phyloP scores from a whole-genome alignment of 768 basidiomycete genomes.

The Boletus reticulatus region DNA sequence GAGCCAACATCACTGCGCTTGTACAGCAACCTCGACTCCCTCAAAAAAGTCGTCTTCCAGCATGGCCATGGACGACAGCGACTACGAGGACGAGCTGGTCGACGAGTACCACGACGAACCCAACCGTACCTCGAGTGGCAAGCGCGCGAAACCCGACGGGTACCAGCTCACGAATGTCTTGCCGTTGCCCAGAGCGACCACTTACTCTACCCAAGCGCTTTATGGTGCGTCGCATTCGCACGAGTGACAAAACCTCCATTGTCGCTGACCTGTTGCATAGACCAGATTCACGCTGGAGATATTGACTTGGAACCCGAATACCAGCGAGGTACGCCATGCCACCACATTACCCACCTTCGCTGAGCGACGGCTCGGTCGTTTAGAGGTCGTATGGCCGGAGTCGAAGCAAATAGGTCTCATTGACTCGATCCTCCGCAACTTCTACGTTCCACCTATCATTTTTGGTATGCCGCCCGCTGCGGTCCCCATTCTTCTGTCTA shows the following conservation, averaged over 20 bases:
- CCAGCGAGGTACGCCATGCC: conserved; percentile 56
- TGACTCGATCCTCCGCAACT: conserved; percentile 77
- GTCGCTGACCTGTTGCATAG: conserved; percentile 32
- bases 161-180: conserved; percentile 44
- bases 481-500: background rate
- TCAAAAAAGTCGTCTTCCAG: background rate
- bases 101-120: conserved; percentile 20
- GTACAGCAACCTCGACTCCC: conserved; percentile 6
- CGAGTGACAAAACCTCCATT: no score
- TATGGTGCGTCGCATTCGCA: conserved; percentile 39
- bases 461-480: conserved; percentile 46
- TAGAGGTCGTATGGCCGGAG: conserved; percentile 81
- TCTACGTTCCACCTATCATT: conserved; percentile 77
- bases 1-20: background rate
- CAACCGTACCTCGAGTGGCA: background rate
- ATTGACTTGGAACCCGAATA: conserved; percentile 77
- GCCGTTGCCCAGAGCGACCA: conserved; percentile 56
- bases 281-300: conserved; percentile 61
- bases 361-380: background rate
- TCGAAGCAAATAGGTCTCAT: conserved; percentile 71
- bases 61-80: conserved; percentile 17
- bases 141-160: conserved; percentile 8
- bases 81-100: conserved; percentile 15
- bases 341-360: background rate
- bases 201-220: conserved; percentile 60